A percentile compares a stretch with the other conserved stretches of the same genome.
phyloP scores from a whole-genome alignment of 2,329 filamentous ascomycete genomes.

The Colletotrichum musae region DNA sequence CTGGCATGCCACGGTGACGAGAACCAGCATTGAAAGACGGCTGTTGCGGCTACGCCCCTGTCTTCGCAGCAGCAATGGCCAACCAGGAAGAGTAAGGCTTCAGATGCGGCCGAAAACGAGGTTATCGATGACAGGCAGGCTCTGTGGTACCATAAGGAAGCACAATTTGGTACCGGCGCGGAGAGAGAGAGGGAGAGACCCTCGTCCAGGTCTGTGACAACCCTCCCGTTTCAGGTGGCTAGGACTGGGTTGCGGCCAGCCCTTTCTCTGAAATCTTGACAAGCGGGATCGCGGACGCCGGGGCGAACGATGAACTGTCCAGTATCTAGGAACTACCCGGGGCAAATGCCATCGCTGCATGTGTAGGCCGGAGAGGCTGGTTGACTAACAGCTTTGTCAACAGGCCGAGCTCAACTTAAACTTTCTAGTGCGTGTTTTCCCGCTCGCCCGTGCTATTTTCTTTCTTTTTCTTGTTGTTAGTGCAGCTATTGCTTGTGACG shows the following conservation, averaged over 20 bases:
- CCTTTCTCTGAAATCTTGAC: slow-evolving; percentile 32
- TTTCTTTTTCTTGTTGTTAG: background rate
- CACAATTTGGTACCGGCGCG: slow-evolving; percentile 2
- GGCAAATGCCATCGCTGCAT: slow-evolving; percentile 1
- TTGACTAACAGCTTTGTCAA: slow-evolving; percentile 40
- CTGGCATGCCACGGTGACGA: background rate
- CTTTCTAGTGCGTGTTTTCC: background rate
- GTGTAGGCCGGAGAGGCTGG: background rate
- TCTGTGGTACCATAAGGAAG: background rate
- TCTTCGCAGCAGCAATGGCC: background rate
- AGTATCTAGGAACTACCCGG: slow-evolving; percentile 22
- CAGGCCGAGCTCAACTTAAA: slow-evolving; percentile 12
- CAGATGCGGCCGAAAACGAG: background rate
- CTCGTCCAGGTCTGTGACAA: slow-evolving; percentile 39
- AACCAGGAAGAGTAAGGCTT: background rate
- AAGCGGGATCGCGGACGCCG: slow-evolving; percentile 34
- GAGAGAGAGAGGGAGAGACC: slow-evolving; percentile 4
- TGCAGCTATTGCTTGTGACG: too few species aligned
- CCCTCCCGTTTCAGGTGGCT: slow-evolving; percentile 42
- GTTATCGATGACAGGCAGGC: background rate
- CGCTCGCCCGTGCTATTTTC: background rate
- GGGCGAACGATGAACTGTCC: slow-evolving; percentile 12
- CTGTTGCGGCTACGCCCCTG: slow-evolving; percentile 30
- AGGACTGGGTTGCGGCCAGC: slow-evolving; percentile 20
- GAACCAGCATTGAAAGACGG: slow-evolving; percentile 7